Base-by-base conservation (phyloP, 2,329 filamentous ascomycete species). In the Penicillium janthinellum region DNA sequence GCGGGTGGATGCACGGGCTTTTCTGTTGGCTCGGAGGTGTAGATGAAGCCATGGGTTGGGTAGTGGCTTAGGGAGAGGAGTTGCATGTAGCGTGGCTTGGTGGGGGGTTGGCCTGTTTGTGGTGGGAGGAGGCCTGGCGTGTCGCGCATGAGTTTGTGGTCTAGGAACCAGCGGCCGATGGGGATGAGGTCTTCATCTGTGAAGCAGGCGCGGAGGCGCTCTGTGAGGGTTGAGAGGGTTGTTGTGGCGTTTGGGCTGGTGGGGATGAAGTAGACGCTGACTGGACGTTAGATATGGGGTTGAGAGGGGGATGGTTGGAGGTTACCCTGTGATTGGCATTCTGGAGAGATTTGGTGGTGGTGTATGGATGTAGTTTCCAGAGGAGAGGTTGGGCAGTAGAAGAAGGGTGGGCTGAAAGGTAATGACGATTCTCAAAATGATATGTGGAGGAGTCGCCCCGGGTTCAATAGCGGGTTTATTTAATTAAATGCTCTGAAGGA, bases 141-240 rank as follows among this genome's bases (percentile, higher is more conserved):
- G 56, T 79, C 77, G 51, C 76, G 71, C 69, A 79, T 74, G 8
- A 79, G 67, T 56, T 77, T 78, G 60, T 79, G 77, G 44, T 78
- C 76, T 28, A 80, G 67, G 4, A 64, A 68, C 77, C 77, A 80
- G 59, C 75, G 73, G 55, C 75, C 74, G 45, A 74, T 60, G 49
- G 73, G 70, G 14, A 71, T 64, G 20, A 73, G 70, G 42, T 74
- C 66, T 61, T 73, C 71, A 58, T 79, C 72, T 54, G 70, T 63
- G 39, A 75, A 75, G 44, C 69, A 61, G 17, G 75, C 64, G 61
- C 72, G 75, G n/a, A 80, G 71, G 50, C 73, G 73, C 63, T 78
- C 75, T 54, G 72, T 73, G 31, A 79, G 62, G 17, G 67, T 66
- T 20, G 64, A 60, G 35, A 77, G 65, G 7, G 70, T 73, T 5